Evolutionary conservation across 106 monocot genomes (phyloP), one percentile per base, ranked within the genome.

Genomic region (Alisma plantagoaquatica): DNA sequence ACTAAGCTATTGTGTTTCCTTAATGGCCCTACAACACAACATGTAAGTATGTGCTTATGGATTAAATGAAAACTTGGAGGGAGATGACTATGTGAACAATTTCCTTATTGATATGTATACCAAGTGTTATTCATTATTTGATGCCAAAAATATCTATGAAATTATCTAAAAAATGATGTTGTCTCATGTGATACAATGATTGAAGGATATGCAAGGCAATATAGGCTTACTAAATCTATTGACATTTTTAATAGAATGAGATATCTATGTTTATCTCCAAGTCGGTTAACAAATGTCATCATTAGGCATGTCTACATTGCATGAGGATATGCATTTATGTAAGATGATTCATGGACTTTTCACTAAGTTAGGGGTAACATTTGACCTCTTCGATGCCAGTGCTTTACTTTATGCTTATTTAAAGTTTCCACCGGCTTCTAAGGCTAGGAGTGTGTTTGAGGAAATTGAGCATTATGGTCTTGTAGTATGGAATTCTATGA

Each of bases 401-500:
- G 75, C 92, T 45, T 46, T 93, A n/a, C 62, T 93, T 43, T 79
- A 87, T 75, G 87, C 67, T 2, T 93, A 93, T 46, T 87, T 83
- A 26, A 93, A 93, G 72, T 93, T 79, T 57, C 69, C 61, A 18
- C 62, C 31, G 43, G 44, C 73, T 27, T 54, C 72, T 47, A 83
- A 87, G 60, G 92, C 92, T 21, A 79, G 80, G 57, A 25, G 50
- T 23, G 55, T 87, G 29, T 93, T 93, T 61, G 62, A 83, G 51
- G 66, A 67, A 56, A 71, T 80, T 74, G 56, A 73, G 19, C 59
- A 93, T n/a, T 62, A 41, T 54, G 92, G 87, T 75, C 51, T 93
- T 31, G 87, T 80, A 7, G 57, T 87, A n/a, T 80, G 79, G 82
- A 93, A 93, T 70, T 71, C 92, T 38, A 87, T 93, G 87, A 74